phyloP scores from a whole-genome alignment of 345 rosid genomes.

The Fremontodendron californicum region DNA sequence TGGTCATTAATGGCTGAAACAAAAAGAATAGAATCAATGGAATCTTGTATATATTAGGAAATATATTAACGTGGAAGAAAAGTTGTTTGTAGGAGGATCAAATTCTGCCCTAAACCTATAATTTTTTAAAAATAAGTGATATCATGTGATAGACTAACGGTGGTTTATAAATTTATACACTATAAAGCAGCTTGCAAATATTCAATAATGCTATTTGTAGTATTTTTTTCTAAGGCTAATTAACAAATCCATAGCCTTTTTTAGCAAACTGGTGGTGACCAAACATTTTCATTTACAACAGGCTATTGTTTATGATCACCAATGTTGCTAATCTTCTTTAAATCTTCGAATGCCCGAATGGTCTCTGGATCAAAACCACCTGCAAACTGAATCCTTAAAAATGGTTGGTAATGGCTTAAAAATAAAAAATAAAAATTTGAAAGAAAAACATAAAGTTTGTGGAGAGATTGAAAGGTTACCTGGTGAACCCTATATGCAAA shows the following conservation, averaged over 20 bases:
- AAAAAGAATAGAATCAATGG: too few relatives aligned
- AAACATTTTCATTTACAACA: background rate
- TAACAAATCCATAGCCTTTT: background rate
- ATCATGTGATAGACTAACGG: too few relatives aligned
- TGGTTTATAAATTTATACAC: too few relatives aligned
- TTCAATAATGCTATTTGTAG: background rate
- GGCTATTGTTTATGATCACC: constrained; percentile 4
- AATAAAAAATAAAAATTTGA: background rate
- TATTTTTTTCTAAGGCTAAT: too few relatives aligned
- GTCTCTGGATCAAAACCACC: constrained; percentile 86
- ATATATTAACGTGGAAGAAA: too few relatives aligned
- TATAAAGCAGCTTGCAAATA: background rate
- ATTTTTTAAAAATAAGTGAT: too few relatives aligned
- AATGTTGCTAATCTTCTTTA: constrained; percentile 41
- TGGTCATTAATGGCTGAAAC: too few relatives aligned
- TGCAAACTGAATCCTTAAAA: constrained; percentile 57
- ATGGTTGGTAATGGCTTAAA: constrained; percentile 2
- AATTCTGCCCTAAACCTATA: too few relatives aligned
- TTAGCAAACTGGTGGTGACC: too few relatives aligned
- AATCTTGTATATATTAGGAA: too few relatives aligned
- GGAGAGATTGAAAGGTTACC: constrained; percentile 35
- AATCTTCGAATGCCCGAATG: constrained; percentile 53
- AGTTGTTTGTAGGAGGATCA: too few relatives aligned
- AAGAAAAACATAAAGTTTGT: background rate
- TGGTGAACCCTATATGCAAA: constrained; percentile 84